Percentiles rank a stretch among this genome's conserved stretches.
These are phyloP conservation scores for Stentor coeruleus DNA, from an alignment of 73 alveolate species.

Conservation along the genomic window DNA sequence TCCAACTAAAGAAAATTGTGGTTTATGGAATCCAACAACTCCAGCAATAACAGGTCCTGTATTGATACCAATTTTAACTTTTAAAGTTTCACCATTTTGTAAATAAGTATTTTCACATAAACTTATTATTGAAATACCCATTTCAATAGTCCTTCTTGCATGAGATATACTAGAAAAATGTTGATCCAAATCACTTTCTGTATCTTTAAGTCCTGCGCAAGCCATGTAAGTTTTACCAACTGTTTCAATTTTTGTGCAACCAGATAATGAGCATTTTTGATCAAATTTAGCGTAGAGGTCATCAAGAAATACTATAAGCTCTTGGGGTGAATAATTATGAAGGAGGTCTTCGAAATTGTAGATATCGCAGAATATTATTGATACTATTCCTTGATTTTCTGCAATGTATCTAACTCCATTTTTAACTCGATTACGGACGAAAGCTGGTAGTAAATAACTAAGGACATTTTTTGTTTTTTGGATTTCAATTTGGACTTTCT, in stretches of 20 bases:
- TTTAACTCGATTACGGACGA: constrained; percentile 12
- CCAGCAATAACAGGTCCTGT: constrained; percentile 98
- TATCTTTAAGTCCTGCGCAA: constrained; percentile 80
- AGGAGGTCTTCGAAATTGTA: constrained; percentile 54
- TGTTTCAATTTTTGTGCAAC: constrained; percentile 67
- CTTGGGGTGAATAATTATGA: constrained; percentile 35
- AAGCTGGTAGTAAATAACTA: constrained; percentile 37
- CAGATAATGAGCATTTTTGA: constrained; percentile 35
- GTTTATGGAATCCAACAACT: constrained; percentile 97
- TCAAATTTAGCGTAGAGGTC: constrained; percentile 47
- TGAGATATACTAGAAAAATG: background rate
- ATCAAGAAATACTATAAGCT: constrained; percentile 51
- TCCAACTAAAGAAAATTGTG: constrained; percentile 97
- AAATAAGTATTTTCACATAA: background rate
- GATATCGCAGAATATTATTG: constrained; percentile 61
- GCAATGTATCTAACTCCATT: background rate
- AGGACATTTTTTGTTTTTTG: constrained; percentile 41
- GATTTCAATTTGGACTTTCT: constrained; percentile 27
- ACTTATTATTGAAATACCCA: constrained; percentile 10
- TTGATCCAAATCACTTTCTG: constrained; percentile 32
- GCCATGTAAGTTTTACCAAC: constrained; percentile 92
- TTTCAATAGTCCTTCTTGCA: background rate
- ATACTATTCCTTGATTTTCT: constrained; percentile 31
- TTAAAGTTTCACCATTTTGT: background rate
- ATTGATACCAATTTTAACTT: constrained; percentile 90